These are phyloP conservation scores for Stephania japonica DNA, from an alignment of 164 flowering plant species.

Conservation along the genomic window DNA sequence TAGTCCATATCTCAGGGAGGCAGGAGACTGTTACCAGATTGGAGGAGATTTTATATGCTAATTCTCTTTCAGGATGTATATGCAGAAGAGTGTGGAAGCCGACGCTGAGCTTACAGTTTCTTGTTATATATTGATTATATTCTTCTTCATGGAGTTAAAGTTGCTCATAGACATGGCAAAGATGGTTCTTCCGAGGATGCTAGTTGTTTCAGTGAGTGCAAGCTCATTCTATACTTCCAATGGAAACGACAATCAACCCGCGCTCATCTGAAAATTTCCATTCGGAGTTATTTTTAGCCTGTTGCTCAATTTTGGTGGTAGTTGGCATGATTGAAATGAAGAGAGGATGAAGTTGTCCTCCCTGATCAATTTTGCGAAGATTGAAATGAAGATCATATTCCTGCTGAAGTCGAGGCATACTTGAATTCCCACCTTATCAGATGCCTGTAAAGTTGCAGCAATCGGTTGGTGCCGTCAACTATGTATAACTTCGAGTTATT, in stretches of 20 bases:
- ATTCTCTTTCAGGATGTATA: constrained; percentile 91
- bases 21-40: constrained; percentile 88
- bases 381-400: not conserved
- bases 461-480: not conserved
- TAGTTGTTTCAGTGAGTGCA: not conserved
- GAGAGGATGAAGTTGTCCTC: not conserved
- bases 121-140: not conserved
- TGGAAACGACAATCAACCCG: not conserved
- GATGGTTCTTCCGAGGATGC: not conserved
- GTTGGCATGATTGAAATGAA: not conserved
- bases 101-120: not conserved
- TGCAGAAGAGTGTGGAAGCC: constrained; percentile 38
- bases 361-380: not conserved
- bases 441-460: not conserved
- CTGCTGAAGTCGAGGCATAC: not conserved
- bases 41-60: constrained; percentile 95
- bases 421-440: not conserved
- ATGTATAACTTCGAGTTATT: not conserved
- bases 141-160: not conserved
- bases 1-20: constrained; percentile 63
- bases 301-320: not conserved
- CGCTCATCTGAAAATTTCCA: not conserved
- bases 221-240: not conserved
- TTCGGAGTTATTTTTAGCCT: not conserved
- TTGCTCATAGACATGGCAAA: constrained; percentile 2